Evolutionary conservation across 2,329 filamentous ascomycete species (phyloP).

Genomic region (Diaporthe humulicola): DNA sequence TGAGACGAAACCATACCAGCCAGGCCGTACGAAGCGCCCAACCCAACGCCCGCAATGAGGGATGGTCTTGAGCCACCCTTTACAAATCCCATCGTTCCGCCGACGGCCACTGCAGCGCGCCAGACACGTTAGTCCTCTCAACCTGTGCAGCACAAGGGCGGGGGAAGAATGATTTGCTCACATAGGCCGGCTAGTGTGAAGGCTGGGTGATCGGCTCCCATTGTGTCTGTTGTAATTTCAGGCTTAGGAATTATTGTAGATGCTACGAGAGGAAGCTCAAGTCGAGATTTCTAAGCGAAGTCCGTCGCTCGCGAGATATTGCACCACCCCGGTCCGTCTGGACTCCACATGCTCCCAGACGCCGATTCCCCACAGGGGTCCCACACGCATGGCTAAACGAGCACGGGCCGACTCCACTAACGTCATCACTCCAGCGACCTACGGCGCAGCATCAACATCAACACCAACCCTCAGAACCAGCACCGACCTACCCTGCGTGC

Average conservation of each 20-base stretch:
- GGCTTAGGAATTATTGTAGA: not conserved
- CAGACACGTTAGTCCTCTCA: constrained; percentile 33
- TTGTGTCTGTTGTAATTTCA: not conserved
- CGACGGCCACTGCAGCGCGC: constrained; percentile 47
- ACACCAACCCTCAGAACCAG: not conserved
- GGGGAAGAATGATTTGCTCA: constrained; percentile 44
- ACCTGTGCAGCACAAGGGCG: not conserved
- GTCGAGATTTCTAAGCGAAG: not conserved
- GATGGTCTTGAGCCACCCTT: constrained; percentile 49
- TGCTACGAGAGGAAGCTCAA: not conserved
- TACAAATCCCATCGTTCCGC: constrained; percentile 50
- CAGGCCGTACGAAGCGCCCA: constrained; percentile 50
- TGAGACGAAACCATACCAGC: constrained; percentile 43
- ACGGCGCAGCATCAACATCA: constrained; percentile 22
- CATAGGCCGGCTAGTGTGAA: constrained; percentile 55
- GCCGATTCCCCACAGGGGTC: not conserved
- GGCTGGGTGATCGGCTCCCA: constrained; percentile 54
- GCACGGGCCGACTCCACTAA: constrained; percentile 26
- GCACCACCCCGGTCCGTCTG: not conserved
- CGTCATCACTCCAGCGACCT: constrained; percentile 28
- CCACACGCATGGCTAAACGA: not conserved
- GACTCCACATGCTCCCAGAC: not conserved
- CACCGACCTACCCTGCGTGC: not conserved
- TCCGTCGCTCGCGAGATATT: not conserved
- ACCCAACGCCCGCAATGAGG: constrained; percentile 50